Percentiles rank a stretch among this genome's conserved stretches.
Conservation (phyloP, 2,329 filamentous ascomycete genomes). For the Stagonosporopsis cucurbitacearum region DNA sequence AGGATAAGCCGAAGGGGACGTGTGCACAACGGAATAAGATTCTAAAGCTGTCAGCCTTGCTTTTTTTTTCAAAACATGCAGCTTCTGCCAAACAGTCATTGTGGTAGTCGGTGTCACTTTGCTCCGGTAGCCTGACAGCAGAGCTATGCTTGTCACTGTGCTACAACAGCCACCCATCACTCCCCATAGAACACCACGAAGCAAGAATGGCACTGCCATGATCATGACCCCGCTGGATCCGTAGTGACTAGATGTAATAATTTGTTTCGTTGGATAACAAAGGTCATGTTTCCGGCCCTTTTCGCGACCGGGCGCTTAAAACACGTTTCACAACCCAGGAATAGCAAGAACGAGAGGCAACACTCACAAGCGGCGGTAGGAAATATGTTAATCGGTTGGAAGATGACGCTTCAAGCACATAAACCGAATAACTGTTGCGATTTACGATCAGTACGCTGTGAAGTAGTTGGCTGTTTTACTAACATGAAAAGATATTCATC, state of each 20-base stretch:
- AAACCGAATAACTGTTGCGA: slow-evolving; percentile 57
- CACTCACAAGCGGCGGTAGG: slow-evolving; percentile 55
- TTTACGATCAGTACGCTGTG: slow-evolving; percentile 58
- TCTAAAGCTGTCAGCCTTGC: slow-evolving; percentile 56
- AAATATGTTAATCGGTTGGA: slow-evolving; percentile 58
- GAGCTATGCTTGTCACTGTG: slow-evolving; percentile 24
- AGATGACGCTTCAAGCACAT: slow-evolving; percentile 60
- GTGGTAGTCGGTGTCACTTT: background rate
- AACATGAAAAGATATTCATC: slow-evolving; percentile 84
- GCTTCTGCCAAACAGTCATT: background rate
- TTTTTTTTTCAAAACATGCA: slow-evolving; percentile 10
- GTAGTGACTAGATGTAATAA: slow-evolving; percentile 28
- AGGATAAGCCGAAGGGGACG: slow-evolving; percentile 74
- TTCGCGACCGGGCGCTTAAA: slow-evolving; percentile 44
- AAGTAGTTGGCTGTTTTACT: slow-evolving; percentile 25
- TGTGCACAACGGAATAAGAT: slow-evolving; percentile 75
- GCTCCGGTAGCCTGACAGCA: slow-evolving; percentile 37
- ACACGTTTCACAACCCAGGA: slow-evolving; percentile 32
- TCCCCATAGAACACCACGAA: slow-evolving; percentile 14
- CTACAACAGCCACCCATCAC: slow-evolving; percentile 10
- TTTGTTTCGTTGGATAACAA: slow-evolving; percentile 18
- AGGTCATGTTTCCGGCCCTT: slow-evolving; percentile 42
- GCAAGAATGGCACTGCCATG: slow-evolving; percentile 5
- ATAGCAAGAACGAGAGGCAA: slow-evolving; percentile 25
- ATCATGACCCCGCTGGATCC: background rate